Conservation (phyloP, 2,329 filamentous ascomycete genomes). For the Calonectria ilicicola region DNA sequence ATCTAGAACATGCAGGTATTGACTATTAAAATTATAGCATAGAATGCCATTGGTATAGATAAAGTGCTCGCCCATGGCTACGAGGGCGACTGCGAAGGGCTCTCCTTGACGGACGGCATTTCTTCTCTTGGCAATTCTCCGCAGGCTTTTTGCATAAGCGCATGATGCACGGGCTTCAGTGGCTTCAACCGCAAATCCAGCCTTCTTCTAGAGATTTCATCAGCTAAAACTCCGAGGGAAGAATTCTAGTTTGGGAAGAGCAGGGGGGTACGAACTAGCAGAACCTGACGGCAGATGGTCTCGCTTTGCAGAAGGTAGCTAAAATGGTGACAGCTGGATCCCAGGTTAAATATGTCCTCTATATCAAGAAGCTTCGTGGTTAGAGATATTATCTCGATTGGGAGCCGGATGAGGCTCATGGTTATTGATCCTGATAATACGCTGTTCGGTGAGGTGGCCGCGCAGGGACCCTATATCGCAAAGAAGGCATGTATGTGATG, state of each 20-base stretch:
- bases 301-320: constrained; percentile 63
- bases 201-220: constrained; percentile 34
- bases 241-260: neutral
- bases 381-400: constrained; percentile 74
- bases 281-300: constrained; percentile 66
- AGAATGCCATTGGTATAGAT: constrained; percentile 73
- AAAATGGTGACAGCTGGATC: constrained; percentile 64
- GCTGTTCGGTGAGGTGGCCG: neutral
- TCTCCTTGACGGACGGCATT: constrained; percentile 69
- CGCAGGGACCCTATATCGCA: neutral
- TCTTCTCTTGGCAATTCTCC: constrained; percentile 71
- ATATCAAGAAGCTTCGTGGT: constrained; percentile 67
- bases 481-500: neutral
- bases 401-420: constrained; percentile 57
- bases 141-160: constrained; percentile 51
- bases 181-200: constrained; percentile 38
- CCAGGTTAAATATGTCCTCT: constrained; percentile 69
- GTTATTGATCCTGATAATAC: constrained; percentile 43
- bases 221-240: constrained; percentile 1
- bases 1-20: constrained; percentile 68
- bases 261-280: constrained; percentile 61
- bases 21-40: constrained; percentile 67
- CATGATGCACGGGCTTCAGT: constrained; percentile 29
- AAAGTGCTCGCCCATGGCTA: constrained; percentile 72
- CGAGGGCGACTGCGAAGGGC: constrained; percentile 70